Percentiles rank a stretch among this genome's conserved stretches.
Evolutionary conservation across 1,139 yeast species (phyloP).

Genomic region (Lodderomyces elongisporus): DNA sequence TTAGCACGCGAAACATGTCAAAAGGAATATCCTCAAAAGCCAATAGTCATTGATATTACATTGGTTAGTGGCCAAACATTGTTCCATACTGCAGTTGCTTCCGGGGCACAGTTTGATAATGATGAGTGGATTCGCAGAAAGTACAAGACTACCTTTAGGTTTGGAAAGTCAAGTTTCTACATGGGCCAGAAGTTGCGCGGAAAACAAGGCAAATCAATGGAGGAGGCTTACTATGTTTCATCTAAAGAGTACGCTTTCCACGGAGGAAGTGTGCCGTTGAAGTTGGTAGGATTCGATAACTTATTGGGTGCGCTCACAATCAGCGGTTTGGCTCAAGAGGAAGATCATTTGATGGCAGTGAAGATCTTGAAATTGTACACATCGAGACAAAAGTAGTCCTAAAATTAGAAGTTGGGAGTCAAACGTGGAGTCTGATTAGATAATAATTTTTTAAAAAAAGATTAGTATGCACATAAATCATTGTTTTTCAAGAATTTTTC

Average conservation of each 20-base stretch:
- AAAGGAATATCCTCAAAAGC: constrained; percentile 17
- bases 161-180: constrained; percentile 49
- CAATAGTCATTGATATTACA: constrained; percentile 50
- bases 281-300: constrained; percentile 38
- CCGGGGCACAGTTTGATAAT: constrained; percentile 46
- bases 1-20: constrained; percentile 26
- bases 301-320: constrained; percentile 54
- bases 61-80: constrained; percentile 45
- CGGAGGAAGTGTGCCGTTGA: constrained; percentile 61
- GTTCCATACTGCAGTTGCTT: constrained; percentile 46
- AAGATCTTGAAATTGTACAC: constrained; percentile 13
- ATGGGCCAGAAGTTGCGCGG: constrained; percentile 44
- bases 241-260: constrained; percentile 51
- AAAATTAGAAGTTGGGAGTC: too few species aligned
- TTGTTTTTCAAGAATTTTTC: too few species aligned
- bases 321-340: constrained; percentile 50
- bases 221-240: constrained; percentile 38
- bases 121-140: constrained; percentile 58
- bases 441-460: too few species aligned
- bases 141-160: constrained; percentile 46
- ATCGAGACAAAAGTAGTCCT: too few species aligned
- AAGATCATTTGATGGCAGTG: constrained; percentile 42
- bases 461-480: too few species aligned
- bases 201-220: constrained; percentile 26
- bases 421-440: too few species aligned